Evolutionary conservation across 2,329 filamentous ascomycete genomes (phyloP), one percentile per base, ranked within the genome.

Genomic region (Calycina herbarum): DNA sequence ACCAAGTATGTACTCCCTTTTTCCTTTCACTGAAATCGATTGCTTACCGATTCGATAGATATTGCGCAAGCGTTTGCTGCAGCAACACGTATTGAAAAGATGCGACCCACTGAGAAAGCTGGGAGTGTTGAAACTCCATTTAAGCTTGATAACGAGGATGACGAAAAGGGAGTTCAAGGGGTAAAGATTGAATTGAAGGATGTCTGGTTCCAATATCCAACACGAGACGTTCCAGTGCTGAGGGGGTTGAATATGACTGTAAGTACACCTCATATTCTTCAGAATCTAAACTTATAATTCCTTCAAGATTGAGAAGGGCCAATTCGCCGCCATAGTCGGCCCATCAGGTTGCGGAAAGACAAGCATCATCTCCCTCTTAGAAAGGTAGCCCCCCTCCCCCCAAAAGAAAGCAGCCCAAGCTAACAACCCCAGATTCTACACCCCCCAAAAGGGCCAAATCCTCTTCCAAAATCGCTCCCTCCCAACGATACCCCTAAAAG

Each of bases 311-410:
- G 79, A 87, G 69, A 87, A 86, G 69, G 89, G 89, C 4, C 87
- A 91, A 73, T 92, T 91, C 72, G 87, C 85, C 0, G 89, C 88
- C 0, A 80, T 92, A 1, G 89, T 92, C 5, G 89, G 90, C 1
- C 83, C 89, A 0, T 89, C 60, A 17, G 71, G 72, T 0, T 90
- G 87, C 66, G 89, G 89, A 42, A 92, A 94, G 78, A 90, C 88
- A 0, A 92, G 87, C 17, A 87, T 92, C 56, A 85, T 94, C 42
- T 82, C 83, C 62, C 77, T 89, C 0, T 76, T 89, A 6, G 87
- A 89, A 76, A 83, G 86, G 72, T 72, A 64, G 59, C 13, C 27
- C 27, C 29, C 35, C 35, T 7, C 10, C 33, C 48, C 48, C 7
- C 13, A 27, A 20, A n/a, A 29, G 20, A 20, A 45, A 58, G 31